Base-by-base conservation (phyloP, 192 early-diverging fungal species). In the Linnemannia hyalina region DNA sequence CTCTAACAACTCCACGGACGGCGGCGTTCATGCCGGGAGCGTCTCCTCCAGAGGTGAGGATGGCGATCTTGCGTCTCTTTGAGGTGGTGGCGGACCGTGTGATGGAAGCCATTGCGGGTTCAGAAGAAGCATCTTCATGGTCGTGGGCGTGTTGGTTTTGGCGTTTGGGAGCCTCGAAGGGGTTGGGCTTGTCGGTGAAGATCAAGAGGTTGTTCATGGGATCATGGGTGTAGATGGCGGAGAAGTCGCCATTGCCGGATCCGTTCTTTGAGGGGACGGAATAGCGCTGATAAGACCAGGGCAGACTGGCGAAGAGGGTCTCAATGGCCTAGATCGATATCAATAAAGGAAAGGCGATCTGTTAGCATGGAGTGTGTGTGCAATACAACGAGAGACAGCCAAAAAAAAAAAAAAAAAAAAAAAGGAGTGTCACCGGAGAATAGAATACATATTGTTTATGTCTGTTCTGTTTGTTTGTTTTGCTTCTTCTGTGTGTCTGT, bases 21-120 rank as follows among this genome's bases (percentile, higher is more conserved):
- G 94, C 95, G 35, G 98, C 95, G 82, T 99, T 99, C 98, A 99
- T 99, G 38, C 98, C 98, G n/a, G 95, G 95, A 16, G 96, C 95
- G 85, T 99, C 98, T 44, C 98, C 98, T 42, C 98, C 98, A 49
- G 95, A 96, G 16, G 98, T 99, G 47, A 99, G 87, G 40, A 99
- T 93, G 40, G 96, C 98, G 90, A 99, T 97, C 84, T 94, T 95
- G 89, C 97, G 97, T 32, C 75, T 78, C 4, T 63, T 73, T 57
- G 41, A 80, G 10, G 13, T 23, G 18, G 26, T 6, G 11, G 26
- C 63, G 41, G 80, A 23, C 38, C 68, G 29, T 20, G 49, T 42
- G 57, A 82, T 57, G 32, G 68, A 23, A 18, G 78, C 63, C 35
- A 68, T 3, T 55, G 63, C 70, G 44, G 70, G 26, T 60, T 60